phyloP scores from a whole-genome alignment of 768 basidiomycete species.

The Calocera cornea region DNA sequence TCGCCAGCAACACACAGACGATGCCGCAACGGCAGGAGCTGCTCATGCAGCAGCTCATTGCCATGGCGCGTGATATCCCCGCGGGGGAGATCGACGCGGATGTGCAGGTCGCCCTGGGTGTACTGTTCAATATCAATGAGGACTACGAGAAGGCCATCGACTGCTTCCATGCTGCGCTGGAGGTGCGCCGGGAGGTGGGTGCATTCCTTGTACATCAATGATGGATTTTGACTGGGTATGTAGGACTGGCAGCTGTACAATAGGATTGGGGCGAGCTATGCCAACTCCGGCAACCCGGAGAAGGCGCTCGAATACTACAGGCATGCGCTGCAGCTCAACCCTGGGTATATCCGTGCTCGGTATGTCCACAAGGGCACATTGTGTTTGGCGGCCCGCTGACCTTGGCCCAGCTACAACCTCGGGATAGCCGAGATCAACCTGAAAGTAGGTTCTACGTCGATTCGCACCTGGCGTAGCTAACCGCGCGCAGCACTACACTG shows the following conservation, averaged over 20 bases:
- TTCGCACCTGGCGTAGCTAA: background rate
- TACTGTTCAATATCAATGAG: slow-evolving; percentile 87
- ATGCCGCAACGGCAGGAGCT: slow-evolving; percentile 22
- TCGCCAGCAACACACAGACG: slow-evolving; percentile 24
- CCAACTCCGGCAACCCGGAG: slow-evolving; percentile 67
- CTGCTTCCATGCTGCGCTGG: slow-evolving; percentile 81
- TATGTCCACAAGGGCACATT: slow-evolving; percentile 21
- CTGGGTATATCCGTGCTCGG: slow-evolving; percentile 82
- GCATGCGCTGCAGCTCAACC: slow-evolving; percentile 73
- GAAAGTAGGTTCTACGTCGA: slow-evolving; percentile 34
- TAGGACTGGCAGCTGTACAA: slow-evolving; percentile 91
- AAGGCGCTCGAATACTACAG: slow-evolving; percentile 82
- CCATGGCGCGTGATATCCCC: slow-evolving; percentile 52
- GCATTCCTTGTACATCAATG: background rate
- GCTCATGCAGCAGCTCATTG: slow-evolving; percentile 66
- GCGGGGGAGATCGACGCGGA: slow-evolving; percentile 71
- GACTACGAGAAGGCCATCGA: slow-evolving; percentile 87
- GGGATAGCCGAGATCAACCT: slow-evolving; percentile 88
- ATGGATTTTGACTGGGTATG: background rate
- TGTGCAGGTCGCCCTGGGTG: slow-evolving; percentile 86
- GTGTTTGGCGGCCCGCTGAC: background rate
- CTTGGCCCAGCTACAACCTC: slow-evolving; percentile 62
- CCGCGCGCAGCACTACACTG: slow-evolving; percentile 55
- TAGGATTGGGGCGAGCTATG: slow-evolving; percentile 85
- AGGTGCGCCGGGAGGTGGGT: slow-evolving; percentile 69